Conservation (phyloP, 305 asterid species). For the Withania somnifera region DNA sequence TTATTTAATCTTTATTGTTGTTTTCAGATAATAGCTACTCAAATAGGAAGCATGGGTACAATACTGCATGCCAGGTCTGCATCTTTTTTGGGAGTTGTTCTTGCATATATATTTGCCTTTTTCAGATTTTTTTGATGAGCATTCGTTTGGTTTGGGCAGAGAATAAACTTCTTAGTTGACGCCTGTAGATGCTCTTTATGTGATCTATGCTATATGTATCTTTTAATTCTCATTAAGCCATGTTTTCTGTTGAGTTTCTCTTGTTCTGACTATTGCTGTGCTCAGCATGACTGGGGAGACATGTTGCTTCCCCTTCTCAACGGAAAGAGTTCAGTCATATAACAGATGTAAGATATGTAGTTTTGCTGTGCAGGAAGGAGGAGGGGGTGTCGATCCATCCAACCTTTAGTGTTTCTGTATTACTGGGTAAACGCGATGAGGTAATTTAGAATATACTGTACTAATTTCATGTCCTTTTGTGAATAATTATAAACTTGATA, state of each 20-base stretch:
- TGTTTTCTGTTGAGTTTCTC: not conserved
- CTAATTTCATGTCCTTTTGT: not conserved
- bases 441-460: slow-evolving; percentile 18
- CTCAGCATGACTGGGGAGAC: not conserved
- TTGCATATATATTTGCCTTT: not conserved
- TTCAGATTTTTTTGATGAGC: not conserved
- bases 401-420: slow-evolving; percentile 57
- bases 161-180: not conserved
- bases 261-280: not conserved
- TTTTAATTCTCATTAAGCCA: not conserved
- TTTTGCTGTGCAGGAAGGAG: slow-evolving; percentile 64
- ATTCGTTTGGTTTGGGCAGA: not conserved
- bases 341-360: not conserved
- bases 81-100: not conserved
- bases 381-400: slow-evolving; percentile 64
- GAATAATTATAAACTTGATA: not conserved
- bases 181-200: not conserved
- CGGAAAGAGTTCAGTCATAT: not conserved
- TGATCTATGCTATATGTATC: not conserved
- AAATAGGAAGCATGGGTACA: slow-evolving; percentile 95
- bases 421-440: slow-evolving; percentile 88
- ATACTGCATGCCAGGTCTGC: slow-evolving; percentile 74
- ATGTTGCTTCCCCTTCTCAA: not conserved
- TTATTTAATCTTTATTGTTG: not conserved
- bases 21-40: slow-evolving; percentile 75